A percentile compares a stretch with the other conserved stretches of the same genome.
Conservation (phyloP, 176 grass and related monocot species). For the Cenchrus purpureus region DNA sequence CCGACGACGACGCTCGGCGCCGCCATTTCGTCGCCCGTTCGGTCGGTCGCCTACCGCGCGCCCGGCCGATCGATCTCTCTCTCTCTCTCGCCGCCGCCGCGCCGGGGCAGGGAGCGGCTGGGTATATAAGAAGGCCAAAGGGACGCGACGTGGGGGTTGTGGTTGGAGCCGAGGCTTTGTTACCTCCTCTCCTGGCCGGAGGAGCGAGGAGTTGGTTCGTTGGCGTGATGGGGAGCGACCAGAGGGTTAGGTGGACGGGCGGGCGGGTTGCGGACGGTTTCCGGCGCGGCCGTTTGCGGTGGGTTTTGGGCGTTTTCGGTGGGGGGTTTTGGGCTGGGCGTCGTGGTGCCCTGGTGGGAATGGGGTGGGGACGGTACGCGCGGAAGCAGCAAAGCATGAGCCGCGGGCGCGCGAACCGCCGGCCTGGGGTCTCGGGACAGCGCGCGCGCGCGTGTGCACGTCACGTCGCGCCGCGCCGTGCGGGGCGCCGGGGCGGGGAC, state of each 20-base stretch:
- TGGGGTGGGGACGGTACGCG: neutral
- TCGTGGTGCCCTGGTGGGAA: neutral
- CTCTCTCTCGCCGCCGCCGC: neutral
- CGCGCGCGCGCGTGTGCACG: neutral
- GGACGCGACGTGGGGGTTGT: neutral
- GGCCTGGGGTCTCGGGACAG: neutral
- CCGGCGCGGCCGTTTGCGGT: constrained; percentile 38
- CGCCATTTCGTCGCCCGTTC: neutral
- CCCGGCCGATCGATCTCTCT: no score
- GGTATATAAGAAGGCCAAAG: constrained; percentile 24
- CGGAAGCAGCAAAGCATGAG: neutral
- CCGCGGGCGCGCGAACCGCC: constrained; percentile 9
- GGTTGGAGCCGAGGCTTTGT: neutral
- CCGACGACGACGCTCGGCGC: neutral
- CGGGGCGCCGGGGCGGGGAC: neutral
- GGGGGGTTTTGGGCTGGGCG: neutral
- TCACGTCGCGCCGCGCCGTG: neutral
- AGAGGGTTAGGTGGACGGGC: constrained; percentile 29
- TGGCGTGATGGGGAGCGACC: constrained; percentile 1
- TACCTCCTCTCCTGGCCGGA: no score
- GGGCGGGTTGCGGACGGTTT: constrained; percentile 15
- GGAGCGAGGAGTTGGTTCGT: neutral
- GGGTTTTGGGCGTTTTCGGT: constrained; percentile 38
- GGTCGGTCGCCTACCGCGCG: neutral
- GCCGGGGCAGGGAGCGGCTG: neutral